A percentile compares a stretch with the other conserved stretches of the same genome.
Evolutionary conservation across 192 early-diverging fungal genomes (phyloP).

Genomic region (Entomortierella parvispora): DNA sequence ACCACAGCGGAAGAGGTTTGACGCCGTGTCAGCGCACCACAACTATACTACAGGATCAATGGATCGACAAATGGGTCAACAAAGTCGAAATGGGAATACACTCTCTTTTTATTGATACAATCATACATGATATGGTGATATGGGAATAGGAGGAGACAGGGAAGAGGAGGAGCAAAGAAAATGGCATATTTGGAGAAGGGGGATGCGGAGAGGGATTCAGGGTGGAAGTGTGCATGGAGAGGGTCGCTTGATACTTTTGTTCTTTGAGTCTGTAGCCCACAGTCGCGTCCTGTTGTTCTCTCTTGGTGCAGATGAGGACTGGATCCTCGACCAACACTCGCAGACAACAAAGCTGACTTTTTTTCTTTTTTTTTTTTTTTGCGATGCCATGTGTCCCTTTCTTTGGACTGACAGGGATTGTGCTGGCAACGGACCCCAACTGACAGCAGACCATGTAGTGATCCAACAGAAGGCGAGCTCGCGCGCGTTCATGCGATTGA

Average conservation of each 20-base stretch:
- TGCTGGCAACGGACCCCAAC: neutral
- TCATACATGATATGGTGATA: no score
- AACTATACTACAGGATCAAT: neutral
- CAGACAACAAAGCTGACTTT: neutral
- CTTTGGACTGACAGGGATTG: neutral
- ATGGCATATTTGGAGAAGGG: neutral
- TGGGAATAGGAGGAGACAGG: neutral
- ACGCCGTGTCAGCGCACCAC: no score
- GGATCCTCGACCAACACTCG: neutral
- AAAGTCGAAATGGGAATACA: neutral
- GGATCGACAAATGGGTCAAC: neutral
- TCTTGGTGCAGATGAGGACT: neutral
- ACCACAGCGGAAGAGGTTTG: no score
- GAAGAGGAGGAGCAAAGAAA: neutral
- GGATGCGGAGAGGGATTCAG: neutral
- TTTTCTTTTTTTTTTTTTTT: no score
- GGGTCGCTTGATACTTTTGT: neutral
- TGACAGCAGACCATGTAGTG: neutral
- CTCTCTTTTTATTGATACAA: neutral
- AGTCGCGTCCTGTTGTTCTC: no score
- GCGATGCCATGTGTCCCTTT: neutral
- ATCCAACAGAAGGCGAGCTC: constrained; percentile 11
- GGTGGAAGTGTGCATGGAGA: neutral
- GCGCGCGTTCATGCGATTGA: neutral
- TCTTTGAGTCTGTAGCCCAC: no score